A percentile compares a stretch with the other conserved stretches of the same genome.
Conservation (phyloP, 306 rosid genomes). For the Coriaria nepalensis region DNA sequence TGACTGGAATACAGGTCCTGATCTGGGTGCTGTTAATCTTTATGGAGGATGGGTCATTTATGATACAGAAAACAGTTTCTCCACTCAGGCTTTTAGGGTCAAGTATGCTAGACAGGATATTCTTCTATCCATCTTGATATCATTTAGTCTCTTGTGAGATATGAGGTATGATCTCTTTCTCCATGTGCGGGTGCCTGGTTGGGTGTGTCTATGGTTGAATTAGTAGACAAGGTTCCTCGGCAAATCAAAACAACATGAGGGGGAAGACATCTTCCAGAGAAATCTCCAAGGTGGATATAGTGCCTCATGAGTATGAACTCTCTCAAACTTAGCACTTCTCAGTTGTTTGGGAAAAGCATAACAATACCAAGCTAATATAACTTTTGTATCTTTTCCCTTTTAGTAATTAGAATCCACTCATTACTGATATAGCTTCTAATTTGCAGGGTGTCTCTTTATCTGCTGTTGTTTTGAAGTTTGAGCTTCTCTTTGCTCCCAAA, state of each 20-base stretch:
- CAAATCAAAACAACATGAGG: too few species aligned
- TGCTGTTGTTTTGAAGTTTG: slow-evolving; percentile 79
- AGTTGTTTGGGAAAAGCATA: too few species aligned
- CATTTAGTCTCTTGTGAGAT: slow-evolving; percentile 47
- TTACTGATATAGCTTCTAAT: slow-evolving; percentile 15
- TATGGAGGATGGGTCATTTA: slow-evolving; percentile 84
- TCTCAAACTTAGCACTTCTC: too few species aligned
- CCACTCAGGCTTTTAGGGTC: slow-evolving; percentile 78
- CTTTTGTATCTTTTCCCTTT: background rate
- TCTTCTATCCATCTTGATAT: slow-evolving; percentile 66
- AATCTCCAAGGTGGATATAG: too few species aligned
- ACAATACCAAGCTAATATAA: too few species aligned
- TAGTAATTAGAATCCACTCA: slow-evolving; percentile 10
- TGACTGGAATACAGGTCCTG: slow-evolving; percentile 53
- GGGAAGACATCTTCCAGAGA: too few species aligned
- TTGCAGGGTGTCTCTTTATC: slow-evolving; percentile 55
- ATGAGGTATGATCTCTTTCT: slow-evolving; percentile 38
- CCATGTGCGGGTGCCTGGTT: background rate
- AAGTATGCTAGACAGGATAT: slow-evolving; percentile 82
- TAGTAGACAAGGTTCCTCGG: too few species aligned
- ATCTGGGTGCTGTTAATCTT: slow-evolving; percentile 40
- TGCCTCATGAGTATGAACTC: too few species aligned
- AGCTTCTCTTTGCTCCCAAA: slow-evolving; percentile 67
- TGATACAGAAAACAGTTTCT: slow-evolving; percentile 81
- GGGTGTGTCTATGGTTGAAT: too few species aligned